Evolutionary conservation across 768 basidiomycete genomes (phyloP).

Genomic region (Tricholoma terreum): DNA sequence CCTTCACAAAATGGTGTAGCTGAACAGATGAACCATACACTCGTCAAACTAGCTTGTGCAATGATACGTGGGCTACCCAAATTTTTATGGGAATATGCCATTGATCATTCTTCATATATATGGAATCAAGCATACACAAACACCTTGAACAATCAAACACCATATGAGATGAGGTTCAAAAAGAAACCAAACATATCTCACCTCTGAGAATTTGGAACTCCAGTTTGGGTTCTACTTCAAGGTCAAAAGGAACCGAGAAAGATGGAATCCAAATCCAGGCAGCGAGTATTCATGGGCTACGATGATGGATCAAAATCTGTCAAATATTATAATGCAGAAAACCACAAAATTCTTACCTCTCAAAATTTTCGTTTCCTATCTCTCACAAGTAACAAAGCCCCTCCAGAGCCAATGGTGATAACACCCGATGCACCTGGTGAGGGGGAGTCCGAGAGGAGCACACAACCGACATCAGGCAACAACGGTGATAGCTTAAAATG

Average conservation of each 20-base stretch:
- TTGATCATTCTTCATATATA: background rate
- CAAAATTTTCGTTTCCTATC: background rate
- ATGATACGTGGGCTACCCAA: background rate
- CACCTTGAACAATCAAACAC: background rate
- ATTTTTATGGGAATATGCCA: background rate
- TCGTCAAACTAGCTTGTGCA: background rate
- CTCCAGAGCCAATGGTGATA: background rate
- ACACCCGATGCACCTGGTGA: background rate
- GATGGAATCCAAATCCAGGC: background rate
- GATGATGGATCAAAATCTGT: background rate
- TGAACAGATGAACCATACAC: constrained; percentile 27
- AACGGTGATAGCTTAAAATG: background rate
- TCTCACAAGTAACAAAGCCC: background rate
- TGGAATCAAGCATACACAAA: background rate
- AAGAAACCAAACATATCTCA: background rate
- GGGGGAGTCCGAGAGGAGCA: background rate
- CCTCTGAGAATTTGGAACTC: constrained; percentile 3
- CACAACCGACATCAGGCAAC: background rate
- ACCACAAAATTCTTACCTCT: background rate
- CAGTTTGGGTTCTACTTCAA: background rate
- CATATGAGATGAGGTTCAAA: background rate
- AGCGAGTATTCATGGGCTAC: background rate
- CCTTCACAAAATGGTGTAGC: constrained; percentile 33
- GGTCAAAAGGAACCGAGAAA: background rate
- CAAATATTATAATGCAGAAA: background rate